Evolutionary conservation across 768 basidiomycete species (phyloP).

Genomic region (Infundibulicybe gibba): DNA sequence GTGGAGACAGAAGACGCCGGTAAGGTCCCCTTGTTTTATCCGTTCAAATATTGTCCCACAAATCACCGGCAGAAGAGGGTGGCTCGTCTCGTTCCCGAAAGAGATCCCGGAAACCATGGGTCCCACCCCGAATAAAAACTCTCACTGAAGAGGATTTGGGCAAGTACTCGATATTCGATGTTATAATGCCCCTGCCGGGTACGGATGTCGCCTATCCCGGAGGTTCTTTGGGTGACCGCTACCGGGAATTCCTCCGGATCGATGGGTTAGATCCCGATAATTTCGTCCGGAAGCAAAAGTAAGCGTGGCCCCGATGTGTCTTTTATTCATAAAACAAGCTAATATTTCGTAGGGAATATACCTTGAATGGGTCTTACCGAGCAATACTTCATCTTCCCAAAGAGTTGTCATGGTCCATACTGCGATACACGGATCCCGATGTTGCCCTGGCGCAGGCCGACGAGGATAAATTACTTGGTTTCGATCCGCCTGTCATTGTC

Average conservation of each 20-base stretch:
- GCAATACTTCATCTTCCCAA: conserved; percentile 85
- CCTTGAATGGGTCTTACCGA: conserved; percentile 89
- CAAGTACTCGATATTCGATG: conserved; percentile 88
- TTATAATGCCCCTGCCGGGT: conserved; percentile 96
- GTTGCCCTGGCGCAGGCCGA: conserved; percentile 91
- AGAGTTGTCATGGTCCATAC: conserved; percentile 74
- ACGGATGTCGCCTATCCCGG: conserved; percentile 92
- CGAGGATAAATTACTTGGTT: conserved; percentile 85
- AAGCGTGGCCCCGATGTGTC: conserved; percentile 5
- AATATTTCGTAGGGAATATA: conserved; percentile 69
- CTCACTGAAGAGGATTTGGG: conserved; percentile 74
- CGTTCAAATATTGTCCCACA: too few relatives aligned
- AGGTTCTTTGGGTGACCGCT: conserved; percentile 82
- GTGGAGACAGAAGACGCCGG: conserved; percentile 19
- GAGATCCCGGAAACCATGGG: conserved; percentile 51
- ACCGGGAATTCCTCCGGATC: conserved; percentile 71
- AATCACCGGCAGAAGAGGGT: conserved; percentile 11
- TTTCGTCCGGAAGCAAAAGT: conserved; percentile 90
- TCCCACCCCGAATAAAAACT: conserved; percentile 69
- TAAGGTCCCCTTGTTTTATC: conserved; percentile 8
- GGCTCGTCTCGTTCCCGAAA: conserved; percentile 21
- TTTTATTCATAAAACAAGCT: background rate
- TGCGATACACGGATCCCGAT: conserved; percentile 92
- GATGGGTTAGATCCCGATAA: conserved; percentile 92
- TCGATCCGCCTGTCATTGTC: conserved; percentile 63